A percentile compares a stretch with the other conserved stretches of the same genome.
Conservation (phyloP, 768 basidiomycete species). For the Chalciporus chontae region DNA sequence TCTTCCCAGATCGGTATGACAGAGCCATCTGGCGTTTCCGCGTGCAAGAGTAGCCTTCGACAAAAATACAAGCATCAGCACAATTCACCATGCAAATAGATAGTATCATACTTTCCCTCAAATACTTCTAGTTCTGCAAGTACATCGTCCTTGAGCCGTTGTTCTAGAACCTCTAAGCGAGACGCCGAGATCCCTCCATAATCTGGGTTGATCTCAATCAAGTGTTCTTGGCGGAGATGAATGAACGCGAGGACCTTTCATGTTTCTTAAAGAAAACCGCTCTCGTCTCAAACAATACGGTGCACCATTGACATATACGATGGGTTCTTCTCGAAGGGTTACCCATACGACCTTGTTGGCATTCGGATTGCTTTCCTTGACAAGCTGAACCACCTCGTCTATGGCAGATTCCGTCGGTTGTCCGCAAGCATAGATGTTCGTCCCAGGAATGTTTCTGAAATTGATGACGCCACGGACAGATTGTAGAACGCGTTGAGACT, state of each 20-base stretch:
- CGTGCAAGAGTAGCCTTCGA: slow-evolving; percentile 77
- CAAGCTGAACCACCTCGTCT: slow-evolving; percentile 65
- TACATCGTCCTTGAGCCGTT: slow-evolving; percentile 85
- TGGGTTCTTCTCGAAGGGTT: slow-evolving; percentile 88
- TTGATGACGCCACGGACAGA: slow-evolving; percentile 92
- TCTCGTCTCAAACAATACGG: slow-evolving; percentile 89
- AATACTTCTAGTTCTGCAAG: slow-evolving; percentile 77
- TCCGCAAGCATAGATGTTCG: slow-evolving; percentile 86
- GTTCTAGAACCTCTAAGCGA: slow-evolving; percentile 86
- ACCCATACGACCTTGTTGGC: slow-evolving; percentile 80
- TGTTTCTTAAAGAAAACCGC: slow-evolving; percentile 83
- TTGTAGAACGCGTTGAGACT: slow-evolving; percentile 60
- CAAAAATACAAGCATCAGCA: slow-evolving; percentile 1
- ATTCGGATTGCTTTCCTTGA: slow-evolving; percentile 58
- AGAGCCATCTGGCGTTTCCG: slow-evolving; percentile 81
- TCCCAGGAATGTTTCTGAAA: slow-evolving; percentile 79
- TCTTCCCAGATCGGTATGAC: slow-evolving; percentile 96
- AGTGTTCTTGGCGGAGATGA: neutral
- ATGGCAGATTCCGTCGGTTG: slow-evolving; percentile 90
- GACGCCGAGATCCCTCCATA: slow-evolving; percentile 93
- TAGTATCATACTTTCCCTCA: slow-evolving; percentile 64
- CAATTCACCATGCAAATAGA: neutral
- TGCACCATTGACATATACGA: slow-evolving; percentile 89
- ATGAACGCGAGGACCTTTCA: slow-evolving; percentile 64
- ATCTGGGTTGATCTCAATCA: slow-evolving; percentile 43